Percentiles rank a stretch among this genome's conserved stretches.
These are phyloP conservation scores for Pezicula rhizophila DNA, from an alignment of 2,329 filamentous ascomycete genomes.

Conservation along the genomic window DNA sequence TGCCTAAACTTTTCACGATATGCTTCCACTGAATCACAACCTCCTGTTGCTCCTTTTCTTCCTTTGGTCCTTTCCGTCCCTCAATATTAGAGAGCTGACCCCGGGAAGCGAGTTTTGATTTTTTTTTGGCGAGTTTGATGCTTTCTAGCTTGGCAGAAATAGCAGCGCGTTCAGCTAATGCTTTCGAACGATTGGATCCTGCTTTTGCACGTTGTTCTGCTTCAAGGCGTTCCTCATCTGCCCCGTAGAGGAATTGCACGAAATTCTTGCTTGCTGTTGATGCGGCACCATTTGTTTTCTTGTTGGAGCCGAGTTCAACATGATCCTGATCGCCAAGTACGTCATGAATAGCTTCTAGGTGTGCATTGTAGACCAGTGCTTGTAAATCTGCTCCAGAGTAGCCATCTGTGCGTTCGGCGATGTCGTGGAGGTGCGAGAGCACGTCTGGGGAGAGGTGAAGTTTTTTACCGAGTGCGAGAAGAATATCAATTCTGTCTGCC, in stretches of 20 bases:
- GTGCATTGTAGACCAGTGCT: constrained; percentile 90
- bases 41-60: constrained; percentile 49
- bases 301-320: constrained; percentile 23
- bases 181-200: constrained; percentile 44
- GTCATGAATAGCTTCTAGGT: constrained; percentile 94
- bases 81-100: constrained; percentile 17
- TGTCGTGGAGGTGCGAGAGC: constrained; percentile 51
- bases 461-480: constrained; percentile 76
- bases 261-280: constrained; percentile 47
- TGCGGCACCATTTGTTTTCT: constrained; percentile 14
- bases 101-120: constrained; percentile 19
- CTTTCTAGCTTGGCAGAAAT: constrained; percentile 78
- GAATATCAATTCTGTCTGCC: constrained; percentile 82
- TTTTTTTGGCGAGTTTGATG: constrained; percentile 63
- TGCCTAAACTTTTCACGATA: constrained; percentile 68
- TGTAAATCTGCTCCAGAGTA: constrained; percentile 94
- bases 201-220: constrained; percentile 32
- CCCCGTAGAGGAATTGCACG: constrained; percentile 78
- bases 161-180: constrained; percentile 68
- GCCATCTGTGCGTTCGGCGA: constrained; percentile 76
- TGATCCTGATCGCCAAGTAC: constrained; percentile 62
- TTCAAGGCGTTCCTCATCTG: constrained; percentile 43
- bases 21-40: constrained; percentile 83
- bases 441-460: constrained; percentile 67
- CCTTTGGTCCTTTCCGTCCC: constrained; percentile 26